Evolutionary conservation across 2,329 filamentous ascomycete genomes (phyloP).

Genomic region (Apiospora marii): DNA sequence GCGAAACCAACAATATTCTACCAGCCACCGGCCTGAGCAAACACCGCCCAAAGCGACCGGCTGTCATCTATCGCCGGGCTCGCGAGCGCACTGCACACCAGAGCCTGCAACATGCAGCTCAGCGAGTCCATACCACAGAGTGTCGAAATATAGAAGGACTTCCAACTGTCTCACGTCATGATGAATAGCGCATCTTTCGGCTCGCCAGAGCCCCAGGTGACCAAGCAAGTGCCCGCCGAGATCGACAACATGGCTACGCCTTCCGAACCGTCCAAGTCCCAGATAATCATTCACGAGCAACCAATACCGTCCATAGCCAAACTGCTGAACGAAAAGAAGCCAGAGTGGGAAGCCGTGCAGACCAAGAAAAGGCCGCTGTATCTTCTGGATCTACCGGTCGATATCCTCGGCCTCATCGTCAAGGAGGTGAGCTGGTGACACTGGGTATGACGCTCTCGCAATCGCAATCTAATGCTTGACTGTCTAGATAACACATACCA

Average conservation of each 20-base stretch:
- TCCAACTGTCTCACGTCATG: slow-evolving; percentile 13
- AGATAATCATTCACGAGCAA: slow-evolving; percentile 32
- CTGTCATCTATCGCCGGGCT: not conserved
- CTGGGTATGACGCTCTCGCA: slow-evolving; percentile 21
- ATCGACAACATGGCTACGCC: slow-evolving; percentile 6
- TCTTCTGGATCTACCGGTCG: slow-evolving; percentile 78
- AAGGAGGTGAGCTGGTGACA: slow-evolving; percentile 67
- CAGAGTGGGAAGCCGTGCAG: slow-evolving; percentile 72
- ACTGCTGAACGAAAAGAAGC: slow-evolving; percentile 65
- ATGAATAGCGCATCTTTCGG: slow-evolving; percentile 10
- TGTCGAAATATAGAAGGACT: slow-evolving; percentile 3
- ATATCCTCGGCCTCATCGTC: slow-evolving; percentile 80
- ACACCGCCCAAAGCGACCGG: not conserved
- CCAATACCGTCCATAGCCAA: slow-evolving; percentile 45
- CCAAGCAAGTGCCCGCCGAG: slow-evolving; percentile 7
- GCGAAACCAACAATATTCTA: not conserved
- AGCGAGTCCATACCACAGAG: slow-evolving; percentile 1
- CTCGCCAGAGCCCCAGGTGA: slow-evolving; percentile 14
- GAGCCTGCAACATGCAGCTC: slow-evolving; percentile 23
- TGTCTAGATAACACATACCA: slow-evolving; percentile 76
- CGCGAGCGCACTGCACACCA: not conserved
- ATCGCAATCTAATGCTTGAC: slow-evolving; percentile 24
- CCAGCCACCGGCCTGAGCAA: slow-evolving; percentile 5
- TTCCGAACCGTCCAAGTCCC: slow-evolving; percentile 33
- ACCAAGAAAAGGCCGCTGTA: slow-evolving; percentile 64